Evolutionary conservation across 345 rosid species (phyloP).

Genomic region (Syzygium jambos): DNA sequence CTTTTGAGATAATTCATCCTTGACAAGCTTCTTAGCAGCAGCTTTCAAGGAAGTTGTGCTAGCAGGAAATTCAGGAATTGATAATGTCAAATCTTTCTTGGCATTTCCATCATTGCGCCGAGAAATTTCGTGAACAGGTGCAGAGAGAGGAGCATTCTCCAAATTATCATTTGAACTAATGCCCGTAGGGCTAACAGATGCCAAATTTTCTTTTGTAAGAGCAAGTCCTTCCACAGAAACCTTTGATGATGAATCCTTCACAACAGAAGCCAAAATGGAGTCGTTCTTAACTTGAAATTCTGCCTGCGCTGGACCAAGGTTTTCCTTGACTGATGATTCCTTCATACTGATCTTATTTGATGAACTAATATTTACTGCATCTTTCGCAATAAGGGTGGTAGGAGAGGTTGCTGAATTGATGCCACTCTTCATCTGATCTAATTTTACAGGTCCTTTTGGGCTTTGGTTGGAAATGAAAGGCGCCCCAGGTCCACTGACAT

Average conservation of each 20-base stretch:
- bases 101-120: slow-evolving; percentile 6
- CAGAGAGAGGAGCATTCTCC: background rate
- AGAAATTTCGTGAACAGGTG: background rate
- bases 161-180: background rate
- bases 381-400: slow-evolving; percentile 17
- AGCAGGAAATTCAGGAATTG: background rate
- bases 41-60: background rate
- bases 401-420: slow-evolving; percentile 7
- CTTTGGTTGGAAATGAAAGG: slow-evolving; percentile 24
- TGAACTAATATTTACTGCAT: slow-evolving; percentile 3
- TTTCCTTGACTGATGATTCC: slow-evolving; percentile 16
- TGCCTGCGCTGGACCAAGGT: background rate
- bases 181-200: background rate
- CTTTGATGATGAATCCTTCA: background rate
- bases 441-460: slow-evolving; percentile 14
- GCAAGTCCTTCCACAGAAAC: background rate
- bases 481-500: slow-evolving; percentile 16
- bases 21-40: background rate
- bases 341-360: slow-evolving; percentile 7
- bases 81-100: background rate
- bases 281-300: slow-evolving; percentile 18
- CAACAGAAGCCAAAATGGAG: slow-evolving; percentile 1
- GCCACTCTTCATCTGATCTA: slow-evolving; percentile 19
- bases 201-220: background rate
- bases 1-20: slow-evolving; percentile 20